phyloP scores from a whole-genome alignment of 495 filamentous ascomycete genomes.

The Xylaria venustula region DNA sequence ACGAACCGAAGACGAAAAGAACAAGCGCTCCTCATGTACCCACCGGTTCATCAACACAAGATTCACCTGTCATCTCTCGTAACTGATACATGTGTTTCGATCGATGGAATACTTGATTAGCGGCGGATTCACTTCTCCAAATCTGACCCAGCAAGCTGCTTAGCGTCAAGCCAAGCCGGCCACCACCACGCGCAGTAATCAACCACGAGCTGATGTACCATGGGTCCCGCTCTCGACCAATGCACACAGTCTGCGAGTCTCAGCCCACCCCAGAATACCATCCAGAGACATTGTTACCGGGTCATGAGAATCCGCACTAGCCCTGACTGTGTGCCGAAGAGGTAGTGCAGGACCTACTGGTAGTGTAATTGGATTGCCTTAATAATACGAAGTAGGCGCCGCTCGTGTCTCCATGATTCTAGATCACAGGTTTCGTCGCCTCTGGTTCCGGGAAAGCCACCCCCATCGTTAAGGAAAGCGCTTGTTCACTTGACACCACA shows the following conservation, averaged over 20 bases:
- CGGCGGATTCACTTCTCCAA: slow-evolving; percentile 2
- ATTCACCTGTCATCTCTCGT: not conserved
- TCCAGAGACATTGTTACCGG: slow-evolving; percentile 6
- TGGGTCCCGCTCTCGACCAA: slow-evolving; percentile 12
- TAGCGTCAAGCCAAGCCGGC: slow-evolving; percentile 16
- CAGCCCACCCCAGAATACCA: slow-evolving; percentile 8
- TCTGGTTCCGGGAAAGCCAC: too few relatives aligned
- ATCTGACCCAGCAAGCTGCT: slow-evolving; percentile 13
- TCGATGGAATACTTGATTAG: slow-evolving; percentile 12
- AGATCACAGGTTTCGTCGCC: too few relatives aligned
- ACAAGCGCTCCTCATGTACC: not conserved
- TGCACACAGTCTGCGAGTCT: not conserved
- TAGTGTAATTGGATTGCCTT: too few relatives aligned
- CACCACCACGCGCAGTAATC: slow-evolving; percentile 3
- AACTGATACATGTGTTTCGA: slow-evolving; percentile 1
- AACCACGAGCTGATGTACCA: slow-evolving; percentile 15
- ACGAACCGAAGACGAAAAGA: not conserved
- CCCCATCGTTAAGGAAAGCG: too few relatives aligned
- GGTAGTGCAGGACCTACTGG: too few relatives aligned
- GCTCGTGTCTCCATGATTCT: too few relatives aligned
- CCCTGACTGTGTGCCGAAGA: not conserved
- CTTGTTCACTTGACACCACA: too few relatives aligned
- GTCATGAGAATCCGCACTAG: not conserved
- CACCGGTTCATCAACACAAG: not conserved
- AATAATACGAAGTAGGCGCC: too few relatives aligned